These are phyloP conservation scores for Irpex sp. DNA, from an alignment of 1,284 basidiomycete genomes.

Conservation along the genomic window DNA sequence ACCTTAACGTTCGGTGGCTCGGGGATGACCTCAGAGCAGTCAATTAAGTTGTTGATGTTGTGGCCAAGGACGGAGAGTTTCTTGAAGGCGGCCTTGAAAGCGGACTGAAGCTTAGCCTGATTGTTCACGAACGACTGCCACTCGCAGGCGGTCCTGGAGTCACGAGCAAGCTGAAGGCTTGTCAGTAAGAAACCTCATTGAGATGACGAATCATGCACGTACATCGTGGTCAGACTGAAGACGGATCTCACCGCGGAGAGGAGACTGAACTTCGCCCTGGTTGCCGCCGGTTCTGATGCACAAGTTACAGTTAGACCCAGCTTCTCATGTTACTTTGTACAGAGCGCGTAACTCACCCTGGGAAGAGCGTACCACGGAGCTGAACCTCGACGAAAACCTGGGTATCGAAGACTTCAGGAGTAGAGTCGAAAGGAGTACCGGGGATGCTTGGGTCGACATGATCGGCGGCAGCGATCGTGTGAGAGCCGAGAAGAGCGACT, in stretches of 20 bases:
- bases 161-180: conserved; percentile 18
- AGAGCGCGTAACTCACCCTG: conserved; percentile 4
- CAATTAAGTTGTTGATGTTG: conserved; percentile 20
- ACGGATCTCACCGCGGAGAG: conserved; percentile 15
- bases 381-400: conserved; percentile 29
- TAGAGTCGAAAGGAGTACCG: conserved; percentile 28
- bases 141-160: conserved; percentile 21
- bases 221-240: conserved; percentile 16
- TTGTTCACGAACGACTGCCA: conserved; percentile 27
- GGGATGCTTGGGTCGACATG: conserved; percentile 22
- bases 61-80: conserved; percentile 31
- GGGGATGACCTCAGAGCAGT: conserved; percentile 24
- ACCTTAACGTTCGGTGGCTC: background rate
- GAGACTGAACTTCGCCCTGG: conserved; percentile 18
- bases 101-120: conserved; percentile 24
- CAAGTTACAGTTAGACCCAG: background rate
- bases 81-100: conserved; percentile 28
- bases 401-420: conserved; percentile 26
- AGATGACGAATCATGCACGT: background rate
- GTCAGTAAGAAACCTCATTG: background rate
- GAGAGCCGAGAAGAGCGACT: conserved; percentile 20
- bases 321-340: too few species aligned
- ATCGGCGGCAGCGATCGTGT: conserved; percentile 24
- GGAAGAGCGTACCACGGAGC: conserved; percentile 17
- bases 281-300: conserved; percentile 9